Base-by-base conservation (phyloP, 139 green algal species). In the Closterium sp. region DNA sequence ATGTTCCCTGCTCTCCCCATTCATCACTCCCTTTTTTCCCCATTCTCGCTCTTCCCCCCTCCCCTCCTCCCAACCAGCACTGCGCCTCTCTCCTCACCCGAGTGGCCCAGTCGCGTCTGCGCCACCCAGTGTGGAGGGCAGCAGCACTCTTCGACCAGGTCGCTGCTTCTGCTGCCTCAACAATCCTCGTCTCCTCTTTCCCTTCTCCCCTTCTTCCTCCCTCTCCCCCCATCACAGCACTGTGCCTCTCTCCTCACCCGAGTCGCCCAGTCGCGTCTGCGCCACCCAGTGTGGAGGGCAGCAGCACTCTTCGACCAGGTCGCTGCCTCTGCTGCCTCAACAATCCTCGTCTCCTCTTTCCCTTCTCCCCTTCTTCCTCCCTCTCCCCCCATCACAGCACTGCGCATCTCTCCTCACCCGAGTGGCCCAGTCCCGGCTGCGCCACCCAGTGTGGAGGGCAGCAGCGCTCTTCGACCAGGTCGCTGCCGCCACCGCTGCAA, bases 61-160 rank as follows among this genome's bases (percentile, higher is more conserved):
- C n/a, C n/a, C n/a, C n/a, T n/a, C n/a, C n/a, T n/a, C 38, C 38
- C 38, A 50, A 38, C 2, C 32, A 38, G 32, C 32, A 38, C 32
- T 38, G 32, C 32, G 32, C 32, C 32, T 38, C 32, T 7, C 32
- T 38, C 32, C 32, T 38, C 2, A 38, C 32, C 32, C 32, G 85
- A 11, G 96, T 97, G 70, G 97, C 97, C 28, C 98, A 98, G 96
- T 98, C 95, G 42, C 99, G 97, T 97, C 96, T 96, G 38, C 96
- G 95, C 42, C 97, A 99, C 94, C 98, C 97, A 94, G 95, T 97
- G 85, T 93, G 94, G 86, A 97, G 97, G 31, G 27, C 62, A 42
- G 89, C 73, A 27, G 86, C 31, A 6, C n/a, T 87, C 38, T 34
- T 84, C 34, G 89, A 92, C 85, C 19, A n/a, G 86, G 27, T 29